Conservation (phyloP, 352 stramenopile genomes). For the Phytophthora nicotianae region DNA sequence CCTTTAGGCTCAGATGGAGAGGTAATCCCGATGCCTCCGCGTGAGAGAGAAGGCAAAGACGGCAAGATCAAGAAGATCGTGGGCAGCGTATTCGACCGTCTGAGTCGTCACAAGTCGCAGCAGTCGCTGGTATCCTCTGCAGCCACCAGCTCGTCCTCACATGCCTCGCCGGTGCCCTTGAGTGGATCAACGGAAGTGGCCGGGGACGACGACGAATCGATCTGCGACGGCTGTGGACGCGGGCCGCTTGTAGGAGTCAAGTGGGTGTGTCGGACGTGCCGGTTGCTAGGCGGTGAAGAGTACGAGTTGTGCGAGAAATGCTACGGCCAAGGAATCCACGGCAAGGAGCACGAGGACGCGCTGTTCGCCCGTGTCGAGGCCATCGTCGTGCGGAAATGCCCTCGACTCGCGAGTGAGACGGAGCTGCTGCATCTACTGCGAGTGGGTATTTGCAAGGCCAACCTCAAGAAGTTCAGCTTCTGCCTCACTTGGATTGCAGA, state of each 20-base stretch:
- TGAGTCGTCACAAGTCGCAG: conserved; percentile 71
- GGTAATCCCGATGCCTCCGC: conserved; percentile 27
- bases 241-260: conserved; percentile 54
- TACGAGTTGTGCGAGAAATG: conserved; percentile 78
- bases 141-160: conserved; percentile 16
- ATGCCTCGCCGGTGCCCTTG: conserved; percentile 28
- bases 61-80: conserved; percentile 86
- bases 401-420: conserved; percentile 51
- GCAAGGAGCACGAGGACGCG: conserved; percentile 68
- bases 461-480: conserved; percentile 85
- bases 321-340: conserved; percentile 74
- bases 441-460: conserved; percentile 80
- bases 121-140: conserved; percentile 29
- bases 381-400: conserved; percentile 69
- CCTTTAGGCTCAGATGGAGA: conserved; percentile 29
- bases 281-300: conserved; percentile 48
- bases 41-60: conserved; percentile 45
- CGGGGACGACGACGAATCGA: conserved; percentile 55
- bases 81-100: conserved; percentile 67
- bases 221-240: conserved; percentile 72
- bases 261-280: conserved; percentile 75
- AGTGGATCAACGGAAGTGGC: conserved; percentile 13
- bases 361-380: conserved; percentile 68
- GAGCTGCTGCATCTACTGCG: conserved; percentile 66
- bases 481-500: conserved; percentile 83